A percentile compares a stretch with the other conserved stretches of the same genome.
Conservation (phyloP, 441 rosid genomes). For the Mallotus repandus region DNA sequence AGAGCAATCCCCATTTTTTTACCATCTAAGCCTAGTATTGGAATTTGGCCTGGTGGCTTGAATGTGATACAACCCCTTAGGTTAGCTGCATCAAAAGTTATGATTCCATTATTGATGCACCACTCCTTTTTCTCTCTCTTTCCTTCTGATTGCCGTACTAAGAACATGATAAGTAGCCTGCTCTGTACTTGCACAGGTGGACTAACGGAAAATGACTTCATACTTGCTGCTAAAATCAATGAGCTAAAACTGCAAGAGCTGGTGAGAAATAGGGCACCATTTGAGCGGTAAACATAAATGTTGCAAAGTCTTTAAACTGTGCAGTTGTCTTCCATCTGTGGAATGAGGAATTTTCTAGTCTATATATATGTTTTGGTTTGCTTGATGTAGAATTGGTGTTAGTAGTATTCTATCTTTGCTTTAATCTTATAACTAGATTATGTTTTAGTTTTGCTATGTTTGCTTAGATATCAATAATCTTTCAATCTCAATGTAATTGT, state of each 20-base stretch:
- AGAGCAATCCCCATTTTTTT: not conserved
- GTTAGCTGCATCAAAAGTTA: not conserved
- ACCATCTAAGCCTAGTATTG: no score
- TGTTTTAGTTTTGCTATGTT: no score
- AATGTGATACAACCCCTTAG: not conserved
- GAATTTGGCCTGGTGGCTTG: not conserved
- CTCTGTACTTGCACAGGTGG: constrained; percentile 53
- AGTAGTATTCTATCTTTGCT: no score
- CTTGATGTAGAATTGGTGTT: no score
- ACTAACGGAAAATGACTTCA: constrained; percentile 89
- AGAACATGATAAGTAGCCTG: not conserved
- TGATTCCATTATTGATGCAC: not conserved
- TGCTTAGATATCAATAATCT: no score
- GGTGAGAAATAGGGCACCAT: constrained; percentile 47
- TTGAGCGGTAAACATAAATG: not conserved
- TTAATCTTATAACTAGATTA: no score
- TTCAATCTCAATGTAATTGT: no score
- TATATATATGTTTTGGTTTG: no score
- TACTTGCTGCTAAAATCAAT: constrained; percentile 86
- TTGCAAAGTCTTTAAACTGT: not conserved
- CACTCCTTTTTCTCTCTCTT: not conserved
- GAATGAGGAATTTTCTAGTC: not conserved
- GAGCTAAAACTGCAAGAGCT: constrained; percentile 57
- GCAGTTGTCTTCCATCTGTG: not conserved
- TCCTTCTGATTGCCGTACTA: not conserved